phyloP scores from a whole-genome alignment of 2,329 filamentous ascomycete genomes.

The Cladophialophora carrionii region DNA sequence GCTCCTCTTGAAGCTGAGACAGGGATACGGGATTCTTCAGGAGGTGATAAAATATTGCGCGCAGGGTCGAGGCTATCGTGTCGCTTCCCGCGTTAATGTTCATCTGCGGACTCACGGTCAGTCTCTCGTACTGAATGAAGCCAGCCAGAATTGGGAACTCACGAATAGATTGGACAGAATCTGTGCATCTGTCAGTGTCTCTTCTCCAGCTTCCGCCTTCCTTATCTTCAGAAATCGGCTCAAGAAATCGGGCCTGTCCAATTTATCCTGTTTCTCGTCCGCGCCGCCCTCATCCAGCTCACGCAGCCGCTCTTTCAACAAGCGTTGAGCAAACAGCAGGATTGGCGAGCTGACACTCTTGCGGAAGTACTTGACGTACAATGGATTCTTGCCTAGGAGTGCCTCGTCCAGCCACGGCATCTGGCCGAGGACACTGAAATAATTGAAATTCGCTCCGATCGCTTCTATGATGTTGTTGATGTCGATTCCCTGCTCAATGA shows the following conservation, averaged over 20 bases:
- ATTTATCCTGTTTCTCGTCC: conserved; percentile 20
- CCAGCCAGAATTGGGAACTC: conserved; percentile 1
- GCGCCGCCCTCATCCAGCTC: conserved; percentile 21
- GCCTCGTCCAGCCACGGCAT: conserved; percentile 45
- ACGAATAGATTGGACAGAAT: conserved; percentile 36
- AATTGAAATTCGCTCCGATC: conserved; percentile 41
- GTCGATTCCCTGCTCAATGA: conserved; percentile 43
- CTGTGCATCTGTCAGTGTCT: conserved; percentile 31
- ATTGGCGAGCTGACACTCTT: conserved; percentile 34
- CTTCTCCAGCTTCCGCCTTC: conserved; percentile 27
- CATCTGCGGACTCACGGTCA: conserved; percentile 21
- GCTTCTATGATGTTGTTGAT: conserved; percentile 42
- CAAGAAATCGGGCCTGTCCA: conserved; percentile 37
- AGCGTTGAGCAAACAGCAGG: conserved; percentile 30
- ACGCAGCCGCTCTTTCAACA: conserved; percentile 33
- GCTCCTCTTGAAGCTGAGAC: conserved; percentile 39
- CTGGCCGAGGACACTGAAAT: conserved; percentile 41
- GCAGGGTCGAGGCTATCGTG: conserved; percentile 75
- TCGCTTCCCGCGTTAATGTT: conserved; percentile 67
- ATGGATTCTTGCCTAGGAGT: conserved; percentile 44
- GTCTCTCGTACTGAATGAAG: not conserved
- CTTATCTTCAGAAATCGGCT: conserved; percentile 35
- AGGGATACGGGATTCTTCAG: conserved; percentile 61
- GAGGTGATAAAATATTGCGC: conserved; percentile 73
- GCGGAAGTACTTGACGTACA: conserved; percentile 36